A percentile compares a stretch with the other conserved stretches of the same genome.
Conservation (phyloP, 352 stramenopile species). For the Phytophthora citricola region DNA sequence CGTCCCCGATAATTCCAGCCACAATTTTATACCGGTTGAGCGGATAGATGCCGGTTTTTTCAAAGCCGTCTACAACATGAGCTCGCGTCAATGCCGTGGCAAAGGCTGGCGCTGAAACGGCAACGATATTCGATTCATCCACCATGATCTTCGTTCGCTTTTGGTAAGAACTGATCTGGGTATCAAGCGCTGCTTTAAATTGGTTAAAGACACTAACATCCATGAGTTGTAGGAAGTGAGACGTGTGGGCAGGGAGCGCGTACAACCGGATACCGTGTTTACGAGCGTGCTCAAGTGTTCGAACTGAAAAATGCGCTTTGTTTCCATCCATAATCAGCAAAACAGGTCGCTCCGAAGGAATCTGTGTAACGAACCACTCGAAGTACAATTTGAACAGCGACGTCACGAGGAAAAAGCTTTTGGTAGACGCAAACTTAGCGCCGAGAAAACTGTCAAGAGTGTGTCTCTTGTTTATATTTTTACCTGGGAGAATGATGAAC, state of each 20-base stretch:
- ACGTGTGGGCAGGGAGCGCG: neutral
- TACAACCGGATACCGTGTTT: neutral
- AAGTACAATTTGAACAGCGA: neutral
- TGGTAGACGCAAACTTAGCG: neutral
- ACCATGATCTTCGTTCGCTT: neutral
- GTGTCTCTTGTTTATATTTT: neutral
- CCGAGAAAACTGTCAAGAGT: neutral
- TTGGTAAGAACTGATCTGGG: neutral
- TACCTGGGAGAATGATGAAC: no score
- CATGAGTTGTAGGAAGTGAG: neutral
- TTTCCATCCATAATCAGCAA: neutral
- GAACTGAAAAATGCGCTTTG: neutral
- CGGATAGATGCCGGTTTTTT: neutral
- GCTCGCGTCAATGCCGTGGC: neutral
- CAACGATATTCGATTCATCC: neutral
- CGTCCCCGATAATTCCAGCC: neutral
- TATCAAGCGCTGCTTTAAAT: neutral
- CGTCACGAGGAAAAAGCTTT: neutral
- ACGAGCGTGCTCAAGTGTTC: neutral
- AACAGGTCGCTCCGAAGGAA: neutral
- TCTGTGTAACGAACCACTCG: neutral
- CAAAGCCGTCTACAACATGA: neutral
- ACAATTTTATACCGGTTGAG: neutral
- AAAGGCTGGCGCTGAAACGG: neutral
- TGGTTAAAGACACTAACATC: neutral